phyloP scores from a whole-genome alignment of 192 early-diverging fungal species.

The Fimicolochytrium jonesii region DNA sequence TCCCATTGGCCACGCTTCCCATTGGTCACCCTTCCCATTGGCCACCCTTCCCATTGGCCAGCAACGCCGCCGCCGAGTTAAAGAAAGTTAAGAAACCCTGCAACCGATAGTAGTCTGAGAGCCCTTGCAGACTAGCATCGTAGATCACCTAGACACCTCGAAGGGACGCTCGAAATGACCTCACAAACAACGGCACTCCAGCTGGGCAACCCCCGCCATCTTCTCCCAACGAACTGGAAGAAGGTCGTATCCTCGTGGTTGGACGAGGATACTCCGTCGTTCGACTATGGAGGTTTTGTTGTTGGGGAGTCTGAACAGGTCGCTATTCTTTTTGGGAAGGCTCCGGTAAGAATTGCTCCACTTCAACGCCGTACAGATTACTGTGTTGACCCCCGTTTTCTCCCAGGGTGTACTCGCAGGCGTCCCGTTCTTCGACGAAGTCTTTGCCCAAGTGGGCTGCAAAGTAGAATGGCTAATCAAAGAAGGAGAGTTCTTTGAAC shows the following conservation, averaged over 20 bases:
- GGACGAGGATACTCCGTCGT: slow-evolving; percentile 92
- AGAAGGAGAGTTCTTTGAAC: slow-evolving; percentile 79
- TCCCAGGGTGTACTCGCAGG: slow-evolving; percentile 81
- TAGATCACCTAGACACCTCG: too few species aligned
- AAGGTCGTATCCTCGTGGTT: slow-evolving; percentile 77
- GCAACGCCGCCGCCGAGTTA: too few species aligned
- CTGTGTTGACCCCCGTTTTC: too few species aligned
- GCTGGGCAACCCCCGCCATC: slow-evolving; percentile 45
- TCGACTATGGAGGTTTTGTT: slow-evolving; percentile 97
- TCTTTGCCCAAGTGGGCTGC: slow-evolving; percentile 88
- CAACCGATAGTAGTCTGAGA: too few species aligned
- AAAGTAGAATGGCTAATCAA: slow-evolving; percentile 81
- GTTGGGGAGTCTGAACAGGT: slow-evolving; percentile 81
- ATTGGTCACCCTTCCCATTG: too few species aligned
- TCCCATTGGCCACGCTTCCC: too few species aligned
- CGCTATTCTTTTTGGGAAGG: slow-evolving; percentile 86
- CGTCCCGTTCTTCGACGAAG: slow-evolving; percentile 91
- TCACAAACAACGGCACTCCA: too few species aligned
- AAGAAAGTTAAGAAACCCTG: too few species aligned
- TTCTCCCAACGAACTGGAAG: slow-evolving; percentile 74
- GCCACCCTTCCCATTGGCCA: too few species aligned
- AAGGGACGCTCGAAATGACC: too few species aligned
- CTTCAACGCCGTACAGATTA: too few species aligned
- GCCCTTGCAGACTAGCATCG: too few species aligned
- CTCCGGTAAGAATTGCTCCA: slow-evolving; percentile 34